Base-by-base conservation (phyloP, 2,329 filamentous ascomycete genomes). In the Aspergillus pseudoterreus region DNA sequence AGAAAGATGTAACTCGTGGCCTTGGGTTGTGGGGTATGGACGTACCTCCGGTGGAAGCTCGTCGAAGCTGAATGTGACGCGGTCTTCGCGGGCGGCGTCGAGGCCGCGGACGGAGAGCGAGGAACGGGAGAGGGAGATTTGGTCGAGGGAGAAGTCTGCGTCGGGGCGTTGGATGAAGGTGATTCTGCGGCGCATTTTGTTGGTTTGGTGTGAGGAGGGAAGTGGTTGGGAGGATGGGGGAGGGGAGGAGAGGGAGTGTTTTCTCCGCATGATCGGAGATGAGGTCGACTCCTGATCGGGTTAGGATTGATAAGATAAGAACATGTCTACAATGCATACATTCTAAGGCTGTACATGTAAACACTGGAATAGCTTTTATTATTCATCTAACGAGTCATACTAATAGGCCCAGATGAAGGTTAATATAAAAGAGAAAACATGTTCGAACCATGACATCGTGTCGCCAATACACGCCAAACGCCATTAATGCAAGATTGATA, bases 91-190 rank as follows among this genome's bases (percentile, higher is more conserved):
- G 12, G 84, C 83, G 17, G 87, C 87, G 46, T 82, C 70, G 39
- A 94, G 68, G 2, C 78, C 80, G 1, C 76, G 75, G 48, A 95
- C 72, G 3, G 77, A 77, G 15, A 88, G 70, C 9, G 71, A 68
- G 43, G 77, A 73, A 41, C 76, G 72, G 42, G 75, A 74, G 41
- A 95, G 71, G 11, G 78, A 70, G 47, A 95, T 72, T 43, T 82
- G 75, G 2, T 81, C 73, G 0, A 87, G 86, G 47, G 88, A 82
- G 55, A 92, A 78, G 2, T 78, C 78, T 50, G 81, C 75, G 41
- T 85, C 82, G n/a, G 80, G 76, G 19, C 81, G 78, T 58, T 87
- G 84, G 48, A 95, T 75, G 58, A 90, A 94, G 1, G 92, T 95
- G 61, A 90, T 84, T 71, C 73, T 64, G 55, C 64, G 63, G 52